Evolutionary conservation across 257 asterid species (phyloP), one percentile per base, ranked within the genome.

Genomic region (Echium plantagineum): DNA sequence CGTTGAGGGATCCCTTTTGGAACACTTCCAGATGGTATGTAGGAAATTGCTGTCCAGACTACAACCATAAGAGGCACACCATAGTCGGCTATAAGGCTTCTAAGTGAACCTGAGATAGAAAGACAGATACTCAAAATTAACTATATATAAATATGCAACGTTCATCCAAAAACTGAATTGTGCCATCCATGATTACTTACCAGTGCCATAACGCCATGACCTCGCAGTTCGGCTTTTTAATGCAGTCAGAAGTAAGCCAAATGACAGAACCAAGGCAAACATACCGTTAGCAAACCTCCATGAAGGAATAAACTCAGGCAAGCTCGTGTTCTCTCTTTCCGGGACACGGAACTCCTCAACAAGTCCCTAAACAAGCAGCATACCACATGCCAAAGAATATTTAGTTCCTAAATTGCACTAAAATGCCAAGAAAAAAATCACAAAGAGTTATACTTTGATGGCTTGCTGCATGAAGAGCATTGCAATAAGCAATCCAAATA

Each of bases 381-480:
- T 2, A 38, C 15, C 12, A 38, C 38, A 31, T 31, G 8, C 38
- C 38, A 38, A 9, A 7, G 0, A 38, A 38, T 7, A 38, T 38
- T 7, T 0, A 8, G 9, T 0, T 38, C 13, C 48, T 38, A 38
- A 9, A 10, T 38, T 3, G 48, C 48, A 38, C 48, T 38, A 9
- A 3, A 3, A 38, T 38, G 96, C 89, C 70, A 90, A 56, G 67
- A 90, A 57, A 80, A 85, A 1, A 24, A 24, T 24, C 26, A 3
- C 26, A 80, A 59, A 90, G 73, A 77, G 59, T 56, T 82, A 77
- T 22, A 95, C 93, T 16, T 96, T 90, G 42, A 90, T 93, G 32
- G 98, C 95, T 75, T 90, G 95, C 72, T 90, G 98, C 96, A 90
- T 85, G 82, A 87, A 90, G 49, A 90, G 94, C 96, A 90, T 87